Evolutionary conservation across 495 filamentous ascomycete species (phyloP), one percentile per base, ranked within the genome.

Genomic region (Penicillium coffeae): DNA sequence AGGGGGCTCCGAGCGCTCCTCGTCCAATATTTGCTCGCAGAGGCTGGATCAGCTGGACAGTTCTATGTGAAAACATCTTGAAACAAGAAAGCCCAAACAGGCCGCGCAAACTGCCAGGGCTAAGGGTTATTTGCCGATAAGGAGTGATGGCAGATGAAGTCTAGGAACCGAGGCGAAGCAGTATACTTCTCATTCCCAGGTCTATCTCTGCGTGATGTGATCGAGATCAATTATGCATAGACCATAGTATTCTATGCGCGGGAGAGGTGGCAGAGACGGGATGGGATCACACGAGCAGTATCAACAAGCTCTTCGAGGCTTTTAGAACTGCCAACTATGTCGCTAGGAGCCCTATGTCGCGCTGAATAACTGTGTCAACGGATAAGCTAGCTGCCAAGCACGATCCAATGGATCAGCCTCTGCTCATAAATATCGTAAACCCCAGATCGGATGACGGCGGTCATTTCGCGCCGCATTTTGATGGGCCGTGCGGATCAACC

Each of bases 21-120:
- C 41, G 44, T 19, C 42, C 38, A 21, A 47, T 47, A 22, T 33
- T 27, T n/a, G 47, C 50, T 20, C 52, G 51, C n/a, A 55, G 22
- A 38, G 38, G 14, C 18, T 32, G 39, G 36, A 55, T 16, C 47
- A 42, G 30, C 22, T 52, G 49, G 13, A 14, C 42, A 30, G 43
- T 53, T 13, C 45, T 38, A 21, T 33, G 16, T 36, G 45, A 38
- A 21, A 60, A 40, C 60, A 63, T 63, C 42, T 44, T 54, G 44
- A 30, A 40, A 52, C 43, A 30, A 10, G 25, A 30, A 30, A 30
- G 25, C 4, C 25, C 5, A 5, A 4, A 30, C 25, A 30, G 25
- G 10, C 25, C n/a, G n/a, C n/a, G n/a, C n/a, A n/a, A n/a, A n/a
- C n/a, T n/a, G 25, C 25, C 10, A 30, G 25, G 25, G 5, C 10